Percentiles rank a stretch among this genome's conserved stretches.
Conservation (phyloP, 192 early-diverging fungal species). For the Spizellomyces punctatus region DNA sequence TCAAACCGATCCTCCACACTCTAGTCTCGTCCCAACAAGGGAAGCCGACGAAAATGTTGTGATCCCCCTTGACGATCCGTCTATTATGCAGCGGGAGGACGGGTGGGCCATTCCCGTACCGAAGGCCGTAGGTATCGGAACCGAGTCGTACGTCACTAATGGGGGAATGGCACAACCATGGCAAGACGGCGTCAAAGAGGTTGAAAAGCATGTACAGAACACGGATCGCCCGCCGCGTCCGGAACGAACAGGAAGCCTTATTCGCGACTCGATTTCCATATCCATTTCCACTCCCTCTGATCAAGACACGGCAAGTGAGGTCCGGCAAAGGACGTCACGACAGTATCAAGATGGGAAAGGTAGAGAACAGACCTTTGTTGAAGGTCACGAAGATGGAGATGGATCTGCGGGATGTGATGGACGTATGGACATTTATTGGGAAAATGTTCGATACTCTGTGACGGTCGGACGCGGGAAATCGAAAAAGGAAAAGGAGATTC, state of each 20-base stretch:
- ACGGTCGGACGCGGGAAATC: conserved; percentile 47
- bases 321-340: no score
- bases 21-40: no score
- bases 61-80: neutral
- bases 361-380: neutral
- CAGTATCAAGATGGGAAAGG: no score
- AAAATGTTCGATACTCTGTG: conserved; percentile 62
- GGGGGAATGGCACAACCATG: no score
- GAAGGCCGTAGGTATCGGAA: neutral
- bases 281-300: no score
- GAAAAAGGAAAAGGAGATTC: conserved; percentile 53
- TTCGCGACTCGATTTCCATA: no score
- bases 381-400: neutral
- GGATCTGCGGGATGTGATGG: neutral
- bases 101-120: no score
- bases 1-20: no score
- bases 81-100: no score
- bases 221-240: neutral
- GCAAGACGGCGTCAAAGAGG: neutral
- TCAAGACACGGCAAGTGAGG: no score
- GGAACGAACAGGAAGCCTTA: neutral
- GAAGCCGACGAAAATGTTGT: neutral
- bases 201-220: neutral
- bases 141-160: neutral
- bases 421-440: conserved; percentile 56